A percentile compares a stretch with the other conserved stretches of the same genome.
These are phyloP conservation scores for Thalassiosira hispida DNA, from an alignment of 352 stramenopile genomes.

Conservation along the genomic window DNA sequence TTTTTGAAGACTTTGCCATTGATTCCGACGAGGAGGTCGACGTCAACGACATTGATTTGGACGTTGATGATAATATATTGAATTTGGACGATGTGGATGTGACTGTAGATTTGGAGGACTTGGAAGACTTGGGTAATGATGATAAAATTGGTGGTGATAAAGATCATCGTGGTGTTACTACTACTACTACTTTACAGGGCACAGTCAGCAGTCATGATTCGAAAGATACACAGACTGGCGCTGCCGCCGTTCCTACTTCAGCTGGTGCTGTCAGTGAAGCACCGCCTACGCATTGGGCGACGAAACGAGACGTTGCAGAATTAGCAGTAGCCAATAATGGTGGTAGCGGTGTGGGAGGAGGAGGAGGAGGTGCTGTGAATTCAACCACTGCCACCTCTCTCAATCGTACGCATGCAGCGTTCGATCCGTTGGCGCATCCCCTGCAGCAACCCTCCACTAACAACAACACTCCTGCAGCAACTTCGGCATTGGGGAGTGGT, in stretches of 20 bases:
- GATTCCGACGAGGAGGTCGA: slow-evolving; percentile 46
- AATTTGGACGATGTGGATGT: slow-evolving; percentile 14
- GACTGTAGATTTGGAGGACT: background rate
- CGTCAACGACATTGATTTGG: background rate
- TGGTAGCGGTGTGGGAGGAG: too few relatives aligned
- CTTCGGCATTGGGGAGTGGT: background rate
- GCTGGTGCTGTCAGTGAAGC: background rate
- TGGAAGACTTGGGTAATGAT: background rate
- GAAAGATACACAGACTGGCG: too few relatives aligned
- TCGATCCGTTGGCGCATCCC: background rate
- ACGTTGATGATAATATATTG: background rate
- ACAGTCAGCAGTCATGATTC: too few relatives aligned
- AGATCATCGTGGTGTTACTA: background rate
- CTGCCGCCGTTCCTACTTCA: too few relatives aligned
- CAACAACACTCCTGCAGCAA: background rate
- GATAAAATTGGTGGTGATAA: background rate
- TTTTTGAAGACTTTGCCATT: slow-evolving; percentile 45
- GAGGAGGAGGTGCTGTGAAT: background rate
- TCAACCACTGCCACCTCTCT: background rate
- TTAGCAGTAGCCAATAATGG: too few relatives aligned
- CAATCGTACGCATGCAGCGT: background rate
- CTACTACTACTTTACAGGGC: too few relatives aligned
- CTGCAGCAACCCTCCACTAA: background rate
- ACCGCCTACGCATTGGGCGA: too few relatives aligned
- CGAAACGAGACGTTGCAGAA: too few relatives aligned